These are phyloP conservation scores for Spizellomyces punctatus DNA, from an alignment of 192 early-diverging fungal species.

Conservation along the genomic window DNA sequence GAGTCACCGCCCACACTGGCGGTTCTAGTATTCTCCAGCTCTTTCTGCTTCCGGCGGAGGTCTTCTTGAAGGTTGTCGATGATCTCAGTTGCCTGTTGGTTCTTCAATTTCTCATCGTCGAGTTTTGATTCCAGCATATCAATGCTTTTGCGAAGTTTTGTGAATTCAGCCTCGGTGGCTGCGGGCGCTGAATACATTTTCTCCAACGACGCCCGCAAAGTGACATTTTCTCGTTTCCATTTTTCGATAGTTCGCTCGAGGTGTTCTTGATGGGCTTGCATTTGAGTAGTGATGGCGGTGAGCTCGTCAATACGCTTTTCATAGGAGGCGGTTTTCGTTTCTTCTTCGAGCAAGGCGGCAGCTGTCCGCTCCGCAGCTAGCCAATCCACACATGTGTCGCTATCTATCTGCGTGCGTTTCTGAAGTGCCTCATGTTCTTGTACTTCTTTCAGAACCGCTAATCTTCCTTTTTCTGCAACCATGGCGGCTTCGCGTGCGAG, in stretches of 20 bases:
- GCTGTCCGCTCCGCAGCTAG: conserved; percentile 2
- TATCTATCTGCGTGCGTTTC: not conserved
- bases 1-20: no score
- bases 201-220: not conserved
- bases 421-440: not conserved
- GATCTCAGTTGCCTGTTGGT: conserved; percentile 10
- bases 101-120: conserved; percentile 12
- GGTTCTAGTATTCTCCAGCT: not conserved
- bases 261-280: conserved; percentile 14
- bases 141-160: not conserved
- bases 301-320: conserved; percentile 12
- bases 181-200: not conserved
- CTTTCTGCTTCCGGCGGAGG: not conserved
- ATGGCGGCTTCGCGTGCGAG: not conserved
- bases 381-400: not conserved
- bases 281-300: not conserved
- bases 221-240: conserved; percentile 13
- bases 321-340: not conserved
- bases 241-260: conserved; percentile 15
- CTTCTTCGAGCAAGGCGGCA: not conserved
- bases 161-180: not conserved
- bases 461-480: not conserved
- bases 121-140: conserved; percentile 7
- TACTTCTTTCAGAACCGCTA: not conserved
- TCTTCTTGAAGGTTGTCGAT: conserved; percentile 13